Evolutionary conservation across 305 asterid genomes (phyloP).

Genomic region (Withania somnifera): DNA sequence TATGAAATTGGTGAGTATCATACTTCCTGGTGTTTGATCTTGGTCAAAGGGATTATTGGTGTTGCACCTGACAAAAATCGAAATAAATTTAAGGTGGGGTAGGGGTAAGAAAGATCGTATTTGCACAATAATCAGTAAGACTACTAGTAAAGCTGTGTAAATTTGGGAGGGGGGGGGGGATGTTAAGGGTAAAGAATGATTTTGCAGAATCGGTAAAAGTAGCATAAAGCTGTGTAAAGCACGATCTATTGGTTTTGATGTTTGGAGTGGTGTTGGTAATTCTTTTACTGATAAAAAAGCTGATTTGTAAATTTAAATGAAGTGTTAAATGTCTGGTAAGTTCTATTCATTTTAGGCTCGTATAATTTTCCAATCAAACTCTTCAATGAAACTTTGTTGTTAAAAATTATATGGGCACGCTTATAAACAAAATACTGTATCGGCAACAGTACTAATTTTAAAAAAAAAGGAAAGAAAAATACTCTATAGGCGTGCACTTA

Average conservation of each 20-base stretch:
- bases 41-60: not conserved
- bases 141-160: not conserved
- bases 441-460: no score
- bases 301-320: not conserved
- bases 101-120: not conserved
- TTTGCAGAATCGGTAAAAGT: not conserved
- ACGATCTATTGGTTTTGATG: not conserved
- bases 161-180: not conserved
- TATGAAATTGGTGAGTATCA: slow-evolving; percentile 72
- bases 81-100: not conserved
- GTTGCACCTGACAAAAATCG: not conserved
- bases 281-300: not conserved
- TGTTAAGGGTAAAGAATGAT: no score
- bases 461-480: no score
- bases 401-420: not conserved
- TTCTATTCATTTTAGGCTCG: no score
- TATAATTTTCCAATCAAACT: slow-evolving; percentile 4
- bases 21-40: not conserved
- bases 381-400: slow-evolving; percentile 5
- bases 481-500: not conserved
- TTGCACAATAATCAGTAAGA: not conserved
- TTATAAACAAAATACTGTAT: no score
- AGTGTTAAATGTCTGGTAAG: no score
- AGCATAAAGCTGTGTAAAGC: not conserved
- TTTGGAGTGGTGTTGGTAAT: not conserved